These are phyloP conservation scores for Entrophospora sp. DNA, from an alignment of 192 early-diverging fungal species.

Conservation along the genomic window DNA sequence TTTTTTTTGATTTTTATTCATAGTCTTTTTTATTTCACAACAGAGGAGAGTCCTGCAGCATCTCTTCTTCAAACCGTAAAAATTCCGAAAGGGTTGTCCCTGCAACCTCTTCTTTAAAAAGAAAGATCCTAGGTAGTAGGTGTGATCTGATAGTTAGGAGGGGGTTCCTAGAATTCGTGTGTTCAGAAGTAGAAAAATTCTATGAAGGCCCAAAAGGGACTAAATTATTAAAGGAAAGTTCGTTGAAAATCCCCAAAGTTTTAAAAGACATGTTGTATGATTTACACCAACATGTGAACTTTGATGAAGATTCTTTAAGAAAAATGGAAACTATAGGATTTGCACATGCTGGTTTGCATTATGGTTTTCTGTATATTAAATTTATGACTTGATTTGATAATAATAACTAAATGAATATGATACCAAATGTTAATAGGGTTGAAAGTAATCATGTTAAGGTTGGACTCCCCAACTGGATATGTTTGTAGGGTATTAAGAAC, in stretches of 20 bases:
- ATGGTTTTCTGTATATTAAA: neutral
- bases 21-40: neutral
- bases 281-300: neutral
- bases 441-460: no score
- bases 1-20: neutral
- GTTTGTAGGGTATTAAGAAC: conserved; percentile 1
- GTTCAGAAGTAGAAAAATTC: conserved; percentile 14
- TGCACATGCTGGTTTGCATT: conserved; percentile 15
- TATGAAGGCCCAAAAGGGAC: conserved; percentile 17
- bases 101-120: conserved; percentile 7
- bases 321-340: conserved; percentile 17
- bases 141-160: conserved; percentile 21
- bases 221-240: conserved; percentile 17
- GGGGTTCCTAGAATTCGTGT: conserved; percentile 6
- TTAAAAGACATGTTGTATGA: conserved; percentile 20
- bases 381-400: neutral
- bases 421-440: conserved; percentile 13
- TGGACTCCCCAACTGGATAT: conserved; percentile 19
- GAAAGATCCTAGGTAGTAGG: conserved; percentile 17
- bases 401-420: conserved; percentile 8
- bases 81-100: neutral
- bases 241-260: conserved; percentile 17
- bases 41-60: conserved; percentile 9
- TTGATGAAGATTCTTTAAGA: neutral
- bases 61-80: neutral